Conservation (phyloP, 2,329 filamentous ascomycete genomes). For the Colletotrichum truncatum region DNA sequence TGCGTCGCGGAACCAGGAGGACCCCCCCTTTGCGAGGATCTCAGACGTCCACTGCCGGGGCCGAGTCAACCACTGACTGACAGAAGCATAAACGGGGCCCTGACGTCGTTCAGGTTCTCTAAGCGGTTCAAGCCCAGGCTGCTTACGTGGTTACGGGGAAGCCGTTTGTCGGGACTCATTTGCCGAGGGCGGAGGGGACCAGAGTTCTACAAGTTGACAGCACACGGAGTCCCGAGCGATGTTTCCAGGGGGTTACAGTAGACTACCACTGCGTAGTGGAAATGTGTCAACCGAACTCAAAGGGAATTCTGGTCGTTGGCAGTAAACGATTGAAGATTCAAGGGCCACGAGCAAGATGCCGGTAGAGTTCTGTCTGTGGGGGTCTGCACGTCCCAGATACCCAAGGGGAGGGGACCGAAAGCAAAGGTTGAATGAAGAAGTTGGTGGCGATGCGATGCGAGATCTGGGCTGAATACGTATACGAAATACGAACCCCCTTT, state of each 20-base stretch:
- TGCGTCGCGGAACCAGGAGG: neutral
- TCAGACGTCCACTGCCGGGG: conserved; percentile 4
- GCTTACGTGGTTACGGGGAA: neutral
- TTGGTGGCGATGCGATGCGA: neutral
- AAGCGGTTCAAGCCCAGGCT: neutral
- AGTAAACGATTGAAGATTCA: too few species aligned
- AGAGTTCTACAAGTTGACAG: neutral
- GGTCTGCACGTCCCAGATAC: neutral
- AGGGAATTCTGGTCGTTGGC: neutral
- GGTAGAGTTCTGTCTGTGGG: neutral
- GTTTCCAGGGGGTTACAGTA: neutral
- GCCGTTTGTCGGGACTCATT: neutral
- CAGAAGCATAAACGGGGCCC: neutral
- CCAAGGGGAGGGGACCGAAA: neutral
- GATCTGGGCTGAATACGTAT: neutral
- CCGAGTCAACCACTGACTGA: neutral
- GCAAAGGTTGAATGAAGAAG: conserved; percentile 2
- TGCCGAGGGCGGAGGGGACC: neutral
- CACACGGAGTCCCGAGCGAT: neutral
- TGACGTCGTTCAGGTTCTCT: neutral
- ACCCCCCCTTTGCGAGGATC: conserved; percentile 16
- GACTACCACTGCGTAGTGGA: too few species aligned
- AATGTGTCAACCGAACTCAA: neutral
- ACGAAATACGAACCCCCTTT: conserved; percentile 7
- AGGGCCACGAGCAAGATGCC: too few species aligned